Evolutionary conservation across 1,284 basidiomycete genomes (phyloP).

Genomic region (Moesziomyces parantarcticus): DNA sequence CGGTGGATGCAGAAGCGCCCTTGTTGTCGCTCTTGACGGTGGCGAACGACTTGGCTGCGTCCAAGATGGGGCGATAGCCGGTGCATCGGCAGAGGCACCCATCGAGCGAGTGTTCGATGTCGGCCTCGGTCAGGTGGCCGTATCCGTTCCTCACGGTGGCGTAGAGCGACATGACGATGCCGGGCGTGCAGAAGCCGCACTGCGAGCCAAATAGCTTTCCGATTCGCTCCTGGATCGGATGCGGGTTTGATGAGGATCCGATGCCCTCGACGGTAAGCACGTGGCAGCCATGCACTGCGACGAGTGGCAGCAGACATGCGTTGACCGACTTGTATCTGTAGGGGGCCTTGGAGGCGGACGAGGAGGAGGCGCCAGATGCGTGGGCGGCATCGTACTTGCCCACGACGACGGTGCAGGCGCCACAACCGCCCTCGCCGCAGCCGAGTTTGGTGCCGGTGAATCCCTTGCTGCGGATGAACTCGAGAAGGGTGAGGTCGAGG

Average conservation of each 20-base stretch:
- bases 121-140: constrained; percentile 59
- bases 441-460: constrained; percentile 69
- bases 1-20: constrained; percentile 6
- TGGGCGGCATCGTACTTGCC: constrained; percentile 32
- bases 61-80: constrained; percentile 58
- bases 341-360: constrained; percentile 18
- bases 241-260: constrained; percentile 65
- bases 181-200: constrained; percentile 66
- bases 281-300: constrained; percentile 67
- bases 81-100: constrained; percentile 68
- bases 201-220: constrained; percentile 66
- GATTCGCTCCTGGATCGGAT: constrained; percentile 68
- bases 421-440: constrained; percentile 68
- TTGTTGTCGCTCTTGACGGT: constrained; percentile 38
- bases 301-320: constrained; percentile 67
- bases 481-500: constrained; percentile 62
- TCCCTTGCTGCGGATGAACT: constrained; percentile 66
- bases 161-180: constrained; percentile 68
- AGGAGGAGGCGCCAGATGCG: constrained; percentile 3
- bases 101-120: constrained; percentile 67
- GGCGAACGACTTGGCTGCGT: constrained; percentile 61
- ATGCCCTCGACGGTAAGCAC: constrained; percentile 68
- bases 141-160: constrained; percentile 65
- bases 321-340: constrained; percentile 67
- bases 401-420: constrained; percentile 67